Percentiles rank a stretch among this genome's conserved stretches.
Evolutionary conservation across 2,329 filamentous ascomycete genomes (phyloP).

Genomic region (Cytospora mali): DNA sequence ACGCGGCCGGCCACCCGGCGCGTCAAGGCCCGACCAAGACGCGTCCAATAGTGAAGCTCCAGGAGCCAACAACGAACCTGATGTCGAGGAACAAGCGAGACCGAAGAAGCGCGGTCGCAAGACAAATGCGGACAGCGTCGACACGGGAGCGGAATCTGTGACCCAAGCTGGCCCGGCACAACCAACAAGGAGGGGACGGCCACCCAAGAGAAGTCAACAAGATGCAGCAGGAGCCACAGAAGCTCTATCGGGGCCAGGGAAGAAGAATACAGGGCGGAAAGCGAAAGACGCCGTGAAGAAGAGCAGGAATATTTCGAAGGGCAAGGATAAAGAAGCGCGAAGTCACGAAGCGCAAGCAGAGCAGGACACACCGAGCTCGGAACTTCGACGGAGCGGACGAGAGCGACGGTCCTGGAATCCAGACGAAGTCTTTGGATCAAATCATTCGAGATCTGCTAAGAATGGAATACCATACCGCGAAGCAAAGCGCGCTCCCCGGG

Average conservation of each 20-base stretch:
- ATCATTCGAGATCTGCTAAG: background rate
- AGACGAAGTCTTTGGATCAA: background rate
- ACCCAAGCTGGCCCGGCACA: slow-evolving; percentile 9
- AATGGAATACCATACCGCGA: background rate
- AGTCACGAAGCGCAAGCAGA: slow-evolving; percentile 29
- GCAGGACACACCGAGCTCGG: slow-evolving; percentile 29
- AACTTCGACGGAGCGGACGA: slow-evolving; percentile 15
- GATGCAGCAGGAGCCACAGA: slow-evolving; percentile 26
- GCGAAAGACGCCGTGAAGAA: background rate
- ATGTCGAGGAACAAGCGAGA: slow-evolving; percentile 19
- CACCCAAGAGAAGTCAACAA: slow-evolving; percentile 12
- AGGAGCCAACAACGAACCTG: slow-evolving; percentile 18
- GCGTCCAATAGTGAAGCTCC: slow-evolving; percentile 30
- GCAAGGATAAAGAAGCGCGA: slow-evolving; percentile 23
- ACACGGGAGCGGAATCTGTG: background rate
- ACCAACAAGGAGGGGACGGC: slow-evolving; percentile 17
- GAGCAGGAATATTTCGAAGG: background rate
- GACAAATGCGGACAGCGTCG: background rate
- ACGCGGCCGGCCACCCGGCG: slow-evolving; percentile 38
- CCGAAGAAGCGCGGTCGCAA: slow-evolving; percentile 31
- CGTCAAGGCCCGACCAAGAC: slow-evolving; percentile 31
- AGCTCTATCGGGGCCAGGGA: slow-evolving; percentile 10
- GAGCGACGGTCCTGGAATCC: slow-evolving; percentile 1
- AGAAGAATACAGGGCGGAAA: background rate
- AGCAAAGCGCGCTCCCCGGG: background rate